A percentile compares a stretch with the other conserved stretches of the same genome.
Conservation (phyloP, 345 rosid genomes). For the Rhodamnia rubescens region DNA sequence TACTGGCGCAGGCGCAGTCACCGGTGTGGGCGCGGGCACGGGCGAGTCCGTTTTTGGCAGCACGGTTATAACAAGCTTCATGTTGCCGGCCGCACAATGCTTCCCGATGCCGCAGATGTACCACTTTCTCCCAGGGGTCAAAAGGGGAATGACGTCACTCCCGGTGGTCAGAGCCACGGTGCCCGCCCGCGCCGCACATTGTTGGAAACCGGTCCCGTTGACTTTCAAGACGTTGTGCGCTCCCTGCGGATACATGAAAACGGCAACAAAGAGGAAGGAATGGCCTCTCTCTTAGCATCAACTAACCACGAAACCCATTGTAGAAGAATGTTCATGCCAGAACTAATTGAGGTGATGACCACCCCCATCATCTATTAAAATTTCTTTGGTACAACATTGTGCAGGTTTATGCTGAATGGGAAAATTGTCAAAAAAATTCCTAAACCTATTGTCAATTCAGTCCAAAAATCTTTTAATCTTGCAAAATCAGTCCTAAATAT, state of each 20-base stretch:
- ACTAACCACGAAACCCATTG: background rate
- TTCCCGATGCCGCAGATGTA: conserved; percentile 5
- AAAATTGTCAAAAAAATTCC: no score
- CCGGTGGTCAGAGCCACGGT: background rate
- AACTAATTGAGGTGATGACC: background rate
- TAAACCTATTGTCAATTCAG: no score
- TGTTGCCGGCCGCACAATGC: conserved; percentile 2
- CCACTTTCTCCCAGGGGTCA: conserved; percentile 3
- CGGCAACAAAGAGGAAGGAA: background rate
- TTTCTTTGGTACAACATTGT: no score
- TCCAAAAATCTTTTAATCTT: no score
- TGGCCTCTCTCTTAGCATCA: background rate
- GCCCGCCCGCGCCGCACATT: background rate
- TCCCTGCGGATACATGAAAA: conserved; percentile 1
- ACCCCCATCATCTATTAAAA: background rate
- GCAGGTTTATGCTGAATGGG: no score
- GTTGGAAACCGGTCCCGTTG: conserved; percentile 1
- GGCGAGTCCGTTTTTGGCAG: background rate
- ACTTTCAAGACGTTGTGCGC: conserved; percentile 9
- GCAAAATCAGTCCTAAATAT: no score
- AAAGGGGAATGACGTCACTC: background rate
- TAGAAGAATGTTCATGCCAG: background rate
- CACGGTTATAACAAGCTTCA: background rate
- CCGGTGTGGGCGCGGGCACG: no score
- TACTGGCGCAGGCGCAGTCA: background rate